Conservation (phyloP, 2,329 filamentous ascomycete genomes). For the Fonsecaea erecta region DNA sequence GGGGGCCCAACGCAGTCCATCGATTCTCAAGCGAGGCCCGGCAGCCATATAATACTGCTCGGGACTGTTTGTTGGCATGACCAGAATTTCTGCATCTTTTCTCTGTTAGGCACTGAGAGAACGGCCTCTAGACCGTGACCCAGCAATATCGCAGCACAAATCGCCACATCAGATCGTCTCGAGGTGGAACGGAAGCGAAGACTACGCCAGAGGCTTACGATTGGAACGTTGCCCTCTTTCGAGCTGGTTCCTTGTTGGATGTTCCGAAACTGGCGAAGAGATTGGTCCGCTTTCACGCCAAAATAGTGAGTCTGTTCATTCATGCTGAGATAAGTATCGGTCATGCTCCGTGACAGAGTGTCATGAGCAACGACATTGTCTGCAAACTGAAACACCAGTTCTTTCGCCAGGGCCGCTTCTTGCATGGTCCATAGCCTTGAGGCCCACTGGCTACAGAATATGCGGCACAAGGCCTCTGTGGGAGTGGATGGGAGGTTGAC, state of each 20-base stretch:
- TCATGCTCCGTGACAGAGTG: not conserved
- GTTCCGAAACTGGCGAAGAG: not conserved
- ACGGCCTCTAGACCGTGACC: not conserved
- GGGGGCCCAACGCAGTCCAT: slow-evolving; percentile 3
- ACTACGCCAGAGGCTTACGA: not conserved
- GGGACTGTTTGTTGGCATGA: not conserved
- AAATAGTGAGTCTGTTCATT: not conserved
- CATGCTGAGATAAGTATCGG: not conserved
- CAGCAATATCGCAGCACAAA: not conserved
- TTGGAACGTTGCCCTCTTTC: not conserved
- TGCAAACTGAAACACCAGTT: slow-evolving; percentile 1
- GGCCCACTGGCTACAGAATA: not conserved
- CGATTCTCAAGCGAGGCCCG: not conserved
- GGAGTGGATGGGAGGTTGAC: not conserved
- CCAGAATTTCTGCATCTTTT: not conserved
- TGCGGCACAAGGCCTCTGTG: not conserved
- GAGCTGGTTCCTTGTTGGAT: not conserved
- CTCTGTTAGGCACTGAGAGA: not conserved
- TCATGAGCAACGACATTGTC: not conserved
- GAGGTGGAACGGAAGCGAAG: not conserved
- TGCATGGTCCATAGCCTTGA: slow-evolving; percentile 5
- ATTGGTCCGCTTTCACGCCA: not conserved
- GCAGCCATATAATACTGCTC: not conserved
- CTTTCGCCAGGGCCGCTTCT: not conserved
- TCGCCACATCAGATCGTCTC: not conserved